Conservation (phyloP, 2,329 filamentous ascomycete genomes). For the Pyrenochaeta sp. region DNA sequence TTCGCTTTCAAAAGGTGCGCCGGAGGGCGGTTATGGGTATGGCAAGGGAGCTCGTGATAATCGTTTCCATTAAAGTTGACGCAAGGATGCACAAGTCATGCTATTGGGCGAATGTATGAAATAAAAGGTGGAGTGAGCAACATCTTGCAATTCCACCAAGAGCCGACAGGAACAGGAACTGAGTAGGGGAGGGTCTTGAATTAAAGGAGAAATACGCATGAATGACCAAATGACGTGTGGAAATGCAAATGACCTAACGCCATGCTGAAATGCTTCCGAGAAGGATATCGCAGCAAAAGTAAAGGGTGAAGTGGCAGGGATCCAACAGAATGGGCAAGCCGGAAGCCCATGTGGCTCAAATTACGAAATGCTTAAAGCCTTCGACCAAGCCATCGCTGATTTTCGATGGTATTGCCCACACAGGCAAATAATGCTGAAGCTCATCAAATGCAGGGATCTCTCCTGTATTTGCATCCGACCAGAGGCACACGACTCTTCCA, state of each 20-base stretch:
- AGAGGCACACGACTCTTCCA: conserved; percentile 79
- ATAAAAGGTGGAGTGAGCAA: conserved; percentile 10
- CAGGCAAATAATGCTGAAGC: conserved; percentile 75
- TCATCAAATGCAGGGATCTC: conserved; percentile 87
- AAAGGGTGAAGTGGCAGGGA: conserved; percentile 39
- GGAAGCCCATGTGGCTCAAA: conserved; percentile 28
- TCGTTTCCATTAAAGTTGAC: conserved; percentile 34
- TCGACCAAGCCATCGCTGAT: conserved; percentile 80
- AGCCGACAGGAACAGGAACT: conserved; percentile 1
- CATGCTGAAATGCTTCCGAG: conserved; percentile 40
- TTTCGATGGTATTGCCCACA: conserved; percentile 83
- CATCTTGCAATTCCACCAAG: conserved; percentile 6
- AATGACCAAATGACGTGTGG: conserved; percentile 33
- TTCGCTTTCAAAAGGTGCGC: background rate
- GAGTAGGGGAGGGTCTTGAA: conserved; percentile 6
- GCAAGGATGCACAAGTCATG: conserved; percentile 24
- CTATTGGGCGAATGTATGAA: conserved; percentile 15
- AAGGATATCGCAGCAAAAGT: conserved; percentile 44
- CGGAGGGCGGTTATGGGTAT: background rate
- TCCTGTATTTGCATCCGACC: conserved; percentile 84
- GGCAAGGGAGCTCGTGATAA: conserved; percentile 15
- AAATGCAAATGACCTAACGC: conserved; percentile 35
- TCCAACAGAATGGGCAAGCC: conserved; percentile 28
- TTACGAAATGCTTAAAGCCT: conserved; percentile 72
- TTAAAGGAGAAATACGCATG: conserved; percentile 26